Base-by-base conservation (phyloP, 345 rosid genomes). In the Atalantia buxifolia region DNA sequence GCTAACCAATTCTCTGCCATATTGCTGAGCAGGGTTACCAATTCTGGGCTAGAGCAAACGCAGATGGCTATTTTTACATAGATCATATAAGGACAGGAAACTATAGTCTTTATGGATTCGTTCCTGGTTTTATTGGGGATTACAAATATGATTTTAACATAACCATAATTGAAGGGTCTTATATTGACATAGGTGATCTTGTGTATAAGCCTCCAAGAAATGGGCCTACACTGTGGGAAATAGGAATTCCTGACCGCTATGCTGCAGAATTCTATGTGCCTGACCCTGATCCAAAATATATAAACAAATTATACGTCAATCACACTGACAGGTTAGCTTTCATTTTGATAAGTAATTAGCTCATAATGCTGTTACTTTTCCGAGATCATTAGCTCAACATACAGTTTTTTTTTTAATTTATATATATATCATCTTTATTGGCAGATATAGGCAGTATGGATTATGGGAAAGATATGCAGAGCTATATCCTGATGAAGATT, bases 161-260 rank as follows among this genome's bases (percentile, higher is more conserved):
- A 22, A 82, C 85, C 56, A 76, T 92, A 33, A 65, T 79, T 9
- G 84, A 90, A 90, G 96, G 88, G 9, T 80, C 78, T 67, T 79
- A 80, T 36, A 82, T 79, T n/a, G 67, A 83, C 66, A 25, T 92
- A 77, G 93, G 91, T 0, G 91, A 91, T 71, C 75, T 95, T 65
- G 84, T 91, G 12, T 91, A 90, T 73, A 87, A 89, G 72, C 97
- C 98, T n/a, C 97, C 97, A 6, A 85, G 99, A 82, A 78, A 89
- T 61, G 98, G 98, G 42, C 87, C 91, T 1, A 94, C 98, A 0
- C 18, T 96, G 83, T 96, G 99, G 99, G 99, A 96, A 79, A 96
- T 96, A 0, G 99, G 99, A 35, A 80, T 86, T 61, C 97, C 99
- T 14, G 97, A 96, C 72, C 87, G 99, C 22, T 78, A 95, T 28